Evolutionary conservation across 495 filamentous ascomycete genomes (phyloP), one percentile per base, ranked within the genome.

Genomic region (Xanthoparmelia taractica): DNA sequence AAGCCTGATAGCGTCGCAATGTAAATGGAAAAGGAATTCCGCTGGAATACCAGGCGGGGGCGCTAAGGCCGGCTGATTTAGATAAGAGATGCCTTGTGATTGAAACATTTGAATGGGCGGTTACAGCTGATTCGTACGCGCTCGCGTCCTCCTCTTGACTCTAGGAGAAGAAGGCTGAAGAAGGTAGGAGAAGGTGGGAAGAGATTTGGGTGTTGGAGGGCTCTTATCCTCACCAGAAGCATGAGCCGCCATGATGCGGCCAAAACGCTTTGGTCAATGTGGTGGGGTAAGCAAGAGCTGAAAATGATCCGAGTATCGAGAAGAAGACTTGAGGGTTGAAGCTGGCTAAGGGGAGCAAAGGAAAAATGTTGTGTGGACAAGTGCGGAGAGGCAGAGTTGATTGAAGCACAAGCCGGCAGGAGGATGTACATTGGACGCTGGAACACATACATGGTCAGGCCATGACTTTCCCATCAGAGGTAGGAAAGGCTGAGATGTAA

Each of bases 11-110:
- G n/a, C 52, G 61, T 23, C 57, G 41, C 52, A 70, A 45, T 8
- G 63, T 55, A 40, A 58, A 67, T 8, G 70, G 57, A 47, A 66
- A 8, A 55, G 37, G 36, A 68, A 61, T 25, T 66, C 59, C 12
- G 70, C 61, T 31, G 63, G 60, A 8, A 67, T 58, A 12, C 68
- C 68, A 4, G 55, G 60, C n/a, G 68, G 70, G 15, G 70, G 68
- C 47, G 4, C n/a, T 15, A 50, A 50, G 12, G 47, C 47, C 25
- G 25, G 47, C 47, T 15, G 25, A 6, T 50, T 29, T 50, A n/a
- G 25, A 8, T n/a, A n/a, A 25, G 43, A 8, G n/a, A 47, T 12
- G 20, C 7, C n/a, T n/a, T n/a, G n/a, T n/a, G n/a, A n/a, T n/a
- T n/a, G n/a, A n/a, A n/a, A n/a, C n/a, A n/a, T n/a, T n/a, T n/a